Evolutionary conservation across 192 early-diverging fungal genomes (phyloP).

Genomic region (Podila clonocystis): DNA sequence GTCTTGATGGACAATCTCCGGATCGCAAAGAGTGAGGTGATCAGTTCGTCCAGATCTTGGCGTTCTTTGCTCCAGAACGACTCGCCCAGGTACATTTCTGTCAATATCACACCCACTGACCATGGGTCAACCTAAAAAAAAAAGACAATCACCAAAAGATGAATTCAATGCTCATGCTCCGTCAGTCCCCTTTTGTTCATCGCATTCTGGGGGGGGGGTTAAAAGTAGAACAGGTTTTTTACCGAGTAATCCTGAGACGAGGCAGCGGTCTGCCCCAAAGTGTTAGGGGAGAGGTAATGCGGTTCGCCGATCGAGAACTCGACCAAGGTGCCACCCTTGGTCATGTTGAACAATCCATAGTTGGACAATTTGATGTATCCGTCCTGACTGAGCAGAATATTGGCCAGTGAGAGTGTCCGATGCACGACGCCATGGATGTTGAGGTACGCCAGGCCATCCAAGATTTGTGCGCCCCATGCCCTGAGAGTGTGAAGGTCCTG

Average conservation of each 20-base stretch:
- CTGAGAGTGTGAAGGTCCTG: slow-evolving; percentile 32
- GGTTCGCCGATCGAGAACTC: slow-evolving; percentile 70
- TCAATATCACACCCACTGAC: slow-evolving; percentile 64
- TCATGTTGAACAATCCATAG: slow-evolving; percentile 70
- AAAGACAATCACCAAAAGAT: neutral
- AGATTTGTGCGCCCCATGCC: slow-evolving; percentile 62
- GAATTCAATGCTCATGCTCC: neutral
- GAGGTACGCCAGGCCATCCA: slow-evolving; percentile 61
- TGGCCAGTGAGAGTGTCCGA: slow-evolving; percentile 52
- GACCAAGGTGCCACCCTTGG: slow-evolving; percentile 59
- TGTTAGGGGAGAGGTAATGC: slow-evolving; percentile 53
- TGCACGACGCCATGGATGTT: slow-evolving; percentile 58
- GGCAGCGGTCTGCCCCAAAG: slow-evolving; percentile 12
- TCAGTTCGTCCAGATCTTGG: slow-evolving; percentile 58
- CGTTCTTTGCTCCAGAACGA: slow-evolving; percentile 63
- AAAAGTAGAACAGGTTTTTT: neutral
- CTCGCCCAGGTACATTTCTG: slow-evolving; percentile 58
- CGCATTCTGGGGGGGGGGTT: neutral
- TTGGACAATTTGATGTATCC: slow-evolving; percentile 61
- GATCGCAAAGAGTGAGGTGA: slow-evolving; percentile 54
- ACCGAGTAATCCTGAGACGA: slow-evolving; percentile 28
- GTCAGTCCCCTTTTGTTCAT: no score
- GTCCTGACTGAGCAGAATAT: slow-evolving; percentile 61
- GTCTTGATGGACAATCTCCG: slow-evolving; percentile 35
- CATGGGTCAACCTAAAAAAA: slow-evolving; percentile 61